Evolutionary conservation across 2,329 filamentous ascomycete genomes (phyloP).

Genomic region (Basipetospora chlamydospora): DNA sequence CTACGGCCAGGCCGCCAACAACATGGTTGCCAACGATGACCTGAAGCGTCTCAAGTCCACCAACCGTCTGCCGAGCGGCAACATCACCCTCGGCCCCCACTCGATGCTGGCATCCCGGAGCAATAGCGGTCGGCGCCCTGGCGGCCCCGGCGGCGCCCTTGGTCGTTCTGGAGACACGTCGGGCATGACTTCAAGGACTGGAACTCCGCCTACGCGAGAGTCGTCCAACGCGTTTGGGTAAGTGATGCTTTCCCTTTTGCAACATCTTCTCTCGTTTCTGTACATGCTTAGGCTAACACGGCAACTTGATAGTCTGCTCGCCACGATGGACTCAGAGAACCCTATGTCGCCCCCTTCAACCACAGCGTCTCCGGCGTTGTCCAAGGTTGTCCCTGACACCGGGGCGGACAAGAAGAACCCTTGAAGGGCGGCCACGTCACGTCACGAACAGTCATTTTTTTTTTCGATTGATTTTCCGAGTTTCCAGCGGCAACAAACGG

Average conservation of each 20-base stretch:
- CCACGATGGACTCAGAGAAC: conserved; percentile 47
- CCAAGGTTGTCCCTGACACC: conserved; percentile 45
- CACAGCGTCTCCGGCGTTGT: conserved; percentile 48
- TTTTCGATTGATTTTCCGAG: not conserved
- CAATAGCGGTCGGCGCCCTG: conserved; percentile 64
- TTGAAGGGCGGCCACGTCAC: not conserved
- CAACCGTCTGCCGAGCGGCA: conserved; percentile 45
- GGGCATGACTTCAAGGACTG: conserved; percentile 73
- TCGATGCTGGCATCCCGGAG: conserved; percentile 82
- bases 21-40: conserved; percentile 84
- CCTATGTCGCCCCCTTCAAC: conserved; percentile 57
- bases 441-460: not conserved
- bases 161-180: conserved; percentile 71
- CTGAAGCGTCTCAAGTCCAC: conserved; percentile 64
- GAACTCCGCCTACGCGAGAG: conserved; percentile 59
- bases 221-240: conserved; percentile 85
- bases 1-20: conserved; percentile 50
- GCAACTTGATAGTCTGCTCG: conserved; percentile 31
- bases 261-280: not conserved
- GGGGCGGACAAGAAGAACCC: conserved; percentile 26
- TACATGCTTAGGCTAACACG: conserved; percentile 3
- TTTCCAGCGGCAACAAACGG: conserved; percentile 1
- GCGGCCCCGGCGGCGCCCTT: conserved; percentile 61
- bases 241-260: conserved; percentile 18
- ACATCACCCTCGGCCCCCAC: conserved; percentile 61